These are phyloP conservation scores for Amanita subjunquillea DNA, from an alignment of 768 basidiomycete genomes.

Conservation along the genomic window DNA sequence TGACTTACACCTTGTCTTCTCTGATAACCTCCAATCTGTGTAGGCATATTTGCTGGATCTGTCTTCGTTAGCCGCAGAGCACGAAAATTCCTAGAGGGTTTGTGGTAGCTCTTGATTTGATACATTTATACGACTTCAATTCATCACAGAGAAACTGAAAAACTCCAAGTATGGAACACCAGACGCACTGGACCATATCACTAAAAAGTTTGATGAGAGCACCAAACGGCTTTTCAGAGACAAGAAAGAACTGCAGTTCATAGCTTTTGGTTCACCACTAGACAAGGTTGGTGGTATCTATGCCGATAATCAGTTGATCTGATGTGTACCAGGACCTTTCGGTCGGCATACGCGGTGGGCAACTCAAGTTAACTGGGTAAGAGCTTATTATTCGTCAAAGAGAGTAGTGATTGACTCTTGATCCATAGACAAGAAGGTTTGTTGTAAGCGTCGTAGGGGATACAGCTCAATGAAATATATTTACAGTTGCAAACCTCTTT, in stretches of 20 bases:
- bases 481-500: slow-evolving; percentile 57
- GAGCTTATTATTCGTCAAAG: slow-evolving; percentile 9
- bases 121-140: neutral
- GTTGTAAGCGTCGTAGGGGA: neutral
- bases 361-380: slow-evolving; percentile 63
- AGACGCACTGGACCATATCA: slow-evolving; percentile 70
- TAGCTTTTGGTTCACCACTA: slow-evolving; percentile 68
- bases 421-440: slow-evolving; percentile 21
- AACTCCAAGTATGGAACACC: slow-evolving; percentile 62
- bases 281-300: slow-evolving; percentile 34
- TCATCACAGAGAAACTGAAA: slow-evolving; percentile 54
- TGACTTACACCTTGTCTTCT: neutral
- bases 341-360: slow-evolving; percentile 66
- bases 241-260: slow-evolving; percentile 55
- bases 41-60: slow-evolving; percentile 74
- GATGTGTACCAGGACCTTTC: slow-evolving; percentile 26
- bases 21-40: slow-evolving; percentile 3
- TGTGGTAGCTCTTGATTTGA: slow-evolving; percentile 4
- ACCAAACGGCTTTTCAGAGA: slow-evolving; percentile 74
- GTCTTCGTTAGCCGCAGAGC: slow-evolving; percentile 75
- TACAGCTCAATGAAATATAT: slow-evolving; percentile 15
- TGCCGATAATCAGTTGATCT: neutral
- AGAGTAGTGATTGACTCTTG: neutral
- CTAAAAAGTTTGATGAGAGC: slow-evolving; percentile 72
- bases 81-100: slow-evolving; percentile 62